Evolutionary conservation across 2,329 filamentous ascomycete genomes (phyloP).

Genomic region (Hymenotorrendiella dingleyae): DNA sequence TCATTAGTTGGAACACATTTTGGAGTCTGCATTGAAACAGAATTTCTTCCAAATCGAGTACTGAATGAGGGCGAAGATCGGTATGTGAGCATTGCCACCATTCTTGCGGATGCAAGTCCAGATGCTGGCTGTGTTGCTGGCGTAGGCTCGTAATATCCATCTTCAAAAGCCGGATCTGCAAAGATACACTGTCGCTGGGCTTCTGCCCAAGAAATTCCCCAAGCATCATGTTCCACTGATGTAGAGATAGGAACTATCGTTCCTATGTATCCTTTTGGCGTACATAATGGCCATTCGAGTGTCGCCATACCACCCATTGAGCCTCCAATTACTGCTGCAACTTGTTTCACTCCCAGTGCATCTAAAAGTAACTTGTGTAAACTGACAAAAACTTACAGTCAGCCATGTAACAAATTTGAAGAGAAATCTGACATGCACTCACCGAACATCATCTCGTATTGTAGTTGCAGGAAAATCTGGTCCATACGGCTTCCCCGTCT

Average conservation of each 20-base stretch:
- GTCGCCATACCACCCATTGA: constrained; percentile 55
- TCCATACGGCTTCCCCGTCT: constrained; percentile 68
- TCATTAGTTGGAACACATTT: constrained; percentile 33
- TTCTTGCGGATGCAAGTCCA: constrained; percentile 33
- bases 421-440: constrained; percentile 31
- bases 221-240: constrained; percentile 49
- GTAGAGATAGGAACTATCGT: constrained; percentile 50
- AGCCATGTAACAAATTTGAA: background rate
- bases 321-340: constrained; percentile 49
- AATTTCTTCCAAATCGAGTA: constrained; percentile 30
- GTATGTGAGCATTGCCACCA: constrained; percentile 37
- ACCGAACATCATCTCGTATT: constrained; percentile 89
- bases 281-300: constrained; percentile 52
- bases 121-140: constrained; percentile 31
- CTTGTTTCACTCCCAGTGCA: constrained; percentile 45
- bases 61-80: constrained; percentile 33
- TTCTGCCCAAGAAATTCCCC: constrained; percentile 55
- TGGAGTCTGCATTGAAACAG: constrained; percentile 11
- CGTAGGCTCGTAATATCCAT: constrained; percentile 31
- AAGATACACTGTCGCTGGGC: constrained; percentile 46
- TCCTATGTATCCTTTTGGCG: constrained; percentile 41
- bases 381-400: constrained; percentile 23
- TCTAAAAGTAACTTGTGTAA: constrained; percentile 50
- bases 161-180: constrained; percentile 29
- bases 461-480: constrained; percentile 93